Evolutionary conservation across 2,329 filamentous ascomycete genomes (phyloP).

Genomic region (Xylariaceae sp.): DNA sequence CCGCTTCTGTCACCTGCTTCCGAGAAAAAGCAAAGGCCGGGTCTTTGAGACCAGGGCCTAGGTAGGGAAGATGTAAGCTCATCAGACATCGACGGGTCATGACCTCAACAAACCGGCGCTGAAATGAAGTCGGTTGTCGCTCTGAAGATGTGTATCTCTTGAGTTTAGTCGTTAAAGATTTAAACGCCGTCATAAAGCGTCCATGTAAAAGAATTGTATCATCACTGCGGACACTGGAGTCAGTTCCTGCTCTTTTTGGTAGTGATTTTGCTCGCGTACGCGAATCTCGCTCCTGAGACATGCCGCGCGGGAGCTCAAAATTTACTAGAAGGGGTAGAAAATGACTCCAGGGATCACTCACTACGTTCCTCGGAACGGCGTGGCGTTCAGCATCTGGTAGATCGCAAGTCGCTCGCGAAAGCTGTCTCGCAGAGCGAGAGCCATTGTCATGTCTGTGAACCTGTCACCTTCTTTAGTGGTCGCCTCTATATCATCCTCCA

Average conservation of each 20-base stretch:
- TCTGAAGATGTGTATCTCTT: constrained; percentile 18
- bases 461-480: constrained; percentile 24
- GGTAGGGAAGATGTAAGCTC: constrained; percentile 62
- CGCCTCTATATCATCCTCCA: constrained; percentile 46
- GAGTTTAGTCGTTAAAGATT: constrained; percentile 43
- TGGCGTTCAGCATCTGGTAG: constrained; percentile 52
- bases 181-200: constrained; percentile 52
- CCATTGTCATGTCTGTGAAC: constrained; percentile 58
- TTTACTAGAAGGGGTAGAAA: too few relatives aligned
- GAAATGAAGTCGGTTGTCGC: constrained; percentile 44
- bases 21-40: constrained; percentile 58
- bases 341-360: too few relatives aligned
- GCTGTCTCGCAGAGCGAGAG: constrained; percentile 53
- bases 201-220: constrained; percentile 53
- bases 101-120: constrained; percentile 55
- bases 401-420: constrained; percentile 53
- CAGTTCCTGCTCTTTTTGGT: too few relatives aligned
- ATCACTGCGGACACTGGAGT: too few relatives aligned
- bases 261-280: too few relatives aligned
- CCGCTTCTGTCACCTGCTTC: constrained; percentile 54
- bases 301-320: too few relatives aligned
- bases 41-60: constrained; percentile 48
- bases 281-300: too few relatives aligned
- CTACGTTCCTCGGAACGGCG: constrained; percentile 48
- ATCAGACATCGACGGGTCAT: constrained; percentile 62